Base-by-base conservation (phyloP, 192 early-diverging fungal genomes). In the Globomyces pollinis-pini region DNA sequence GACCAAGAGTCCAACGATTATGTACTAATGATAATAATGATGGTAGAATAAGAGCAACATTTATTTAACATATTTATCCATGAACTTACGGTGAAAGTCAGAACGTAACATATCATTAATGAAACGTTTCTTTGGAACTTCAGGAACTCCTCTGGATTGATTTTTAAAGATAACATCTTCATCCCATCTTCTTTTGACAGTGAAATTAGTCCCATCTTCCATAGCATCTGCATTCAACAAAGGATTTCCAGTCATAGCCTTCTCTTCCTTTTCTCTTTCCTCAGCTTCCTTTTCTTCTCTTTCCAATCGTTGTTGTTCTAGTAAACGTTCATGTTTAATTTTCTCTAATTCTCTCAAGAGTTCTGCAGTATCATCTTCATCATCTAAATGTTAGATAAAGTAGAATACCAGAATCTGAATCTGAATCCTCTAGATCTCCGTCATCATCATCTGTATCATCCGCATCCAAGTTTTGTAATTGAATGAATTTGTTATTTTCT, bases 151-250 rank as follows among this genome's bases (percentile, higher is more conserved):
- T 35, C 84, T 72, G 0, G 92, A 90, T 73, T 99, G 96, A 71
- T 99, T 97, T 63, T 90, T 91, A 70, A 98, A 98, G 33, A 98
- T 85, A 34, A 98, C 96, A 68, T 98, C 96, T 55, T 98, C 94
- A 66, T 98, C 94, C 96, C 94, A 96, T 50, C 90, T 77, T 50
- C 91, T 68, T 77, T 94, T 96, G 26, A 96, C 89, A 32, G 66
- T 85, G 66, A 89, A 95, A 68, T 81, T 84, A 61, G 58, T 71
- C 33, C 44, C 32, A 15, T 24, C 35, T 2, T 41, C 62, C 1
- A 59, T 66, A 33, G 74, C 54, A n/a, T 81, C 70, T n/a, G n/a
- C n/a, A 18, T 43, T 43, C 49, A 99, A 72, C 36, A 97, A 60
- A 7, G 93, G 94, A 69, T 97, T 97, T 6, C 88, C 91, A 1